Base-by-base conservation (phyloP, 139 green algal genomes). In the Eudorina sp. region DNA sequence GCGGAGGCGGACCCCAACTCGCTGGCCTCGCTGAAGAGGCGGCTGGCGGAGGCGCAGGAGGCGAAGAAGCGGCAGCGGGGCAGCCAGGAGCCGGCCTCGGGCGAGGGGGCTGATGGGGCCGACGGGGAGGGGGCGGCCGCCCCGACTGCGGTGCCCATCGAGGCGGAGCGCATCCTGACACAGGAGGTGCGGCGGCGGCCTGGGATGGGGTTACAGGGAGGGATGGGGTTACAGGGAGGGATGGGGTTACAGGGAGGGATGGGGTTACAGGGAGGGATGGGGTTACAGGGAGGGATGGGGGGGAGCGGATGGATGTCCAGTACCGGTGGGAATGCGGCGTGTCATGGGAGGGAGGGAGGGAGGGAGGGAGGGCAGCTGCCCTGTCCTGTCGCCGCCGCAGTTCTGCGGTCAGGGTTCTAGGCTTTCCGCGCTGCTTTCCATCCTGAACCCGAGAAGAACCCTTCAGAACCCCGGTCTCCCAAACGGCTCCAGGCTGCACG, bases 111-210 rank as follows among this genome's bases (percentile, higher is more conserved):
- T 29, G 46, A 43, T 60, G n/a, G 36, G 70, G 70, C 9, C 70
- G 76, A 90, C 21, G 78, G 46, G 18, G 58, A 27, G 31, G 53
- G 40, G 13, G 68, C 14, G 53, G 9, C 76, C 38, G 66, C 36
- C 6, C 78, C 80, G 34, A 53, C 60, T 31, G 70, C 36, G 4
- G 76, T 94, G 48, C 94, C 89, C 1, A 90, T 96, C 36, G 95
- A 98, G 78, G 94, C 86, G 79, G 94, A 94, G 29, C 91, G 96
- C 43, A 96, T 99, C 68, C 87, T 99, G 45, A 96, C 90, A 38
- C 72, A 88, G 45, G 82, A 88, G 80, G 80, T 86, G 62, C 9
- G 38, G 53, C 1, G 31, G 1, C 34, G 51, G 14, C 23, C 51
- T 7, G 34, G 31, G 36, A 45, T 1, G 4, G 31, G 25, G 66